These are phyloP conservation scores for Diutina neorugosa DNA, from an alignment of 1,139 yeast genomes.

Conservation along the genomic window DNA sequence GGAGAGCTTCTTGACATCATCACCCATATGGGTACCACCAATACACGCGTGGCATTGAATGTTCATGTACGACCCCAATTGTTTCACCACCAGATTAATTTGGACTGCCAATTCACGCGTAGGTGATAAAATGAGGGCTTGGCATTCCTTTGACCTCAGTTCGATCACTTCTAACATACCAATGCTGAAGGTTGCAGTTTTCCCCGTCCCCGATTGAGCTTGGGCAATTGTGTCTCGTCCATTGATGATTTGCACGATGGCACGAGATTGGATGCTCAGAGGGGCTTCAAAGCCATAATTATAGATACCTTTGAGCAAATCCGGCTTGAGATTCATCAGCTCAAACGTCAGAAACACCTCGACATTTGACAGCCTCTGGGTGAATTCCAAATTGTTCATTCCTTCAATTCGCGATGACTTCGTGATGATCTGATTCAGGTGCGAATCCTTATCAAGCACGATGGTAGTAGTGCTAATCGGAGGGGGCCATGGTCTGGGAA, in stretches of 20 bases:
- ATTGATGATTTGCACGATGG: conserved; percentile 80
- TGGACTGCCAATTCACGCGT: conserved; percentile 91
- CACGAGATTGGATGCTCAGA: conserved; percentile 90
- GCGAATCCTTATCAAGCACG: neutral
- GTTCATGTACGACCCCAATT: conserved; percentile 79
- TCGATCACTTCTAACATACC: conserved; percentile 82
- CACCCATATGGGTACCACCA: conserved; percentile 82
- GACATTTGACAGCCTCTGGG: conserved; percentile 39
- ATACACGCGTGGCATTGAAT: conserved; percentile 82
- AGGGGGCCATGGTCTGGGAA: conserved; percentile 71
- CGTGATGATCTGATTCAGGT: neutral
- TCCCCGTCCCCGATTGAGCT: conserved; percentile 98
- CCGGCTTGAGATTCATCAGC: conserved; percentile 65
- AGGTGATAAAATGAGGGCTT: conserved; percentile 85
- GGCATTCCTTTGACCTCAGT: conserved; percentile 51
- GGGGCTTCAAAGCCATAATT: conserved; percentile 91
- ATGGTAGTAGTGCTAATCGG: conserved; percentile 35
- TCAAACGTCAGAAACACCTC: conserved; percentile 62
- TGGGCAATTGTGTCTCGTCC: conserved; percentile 94
- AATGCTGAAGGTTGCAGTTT: conserved; percentile 91
- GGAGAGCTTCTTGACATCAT: conserved; percentile 59
- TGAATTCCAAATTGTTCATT: conserved; percentile 38
- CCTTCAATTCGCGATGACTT: neutral
- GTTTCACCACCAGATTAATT: conserved; percentile 72
- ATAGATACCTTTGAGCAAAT: conserved; percentile 63